Conservation (phyloP, 2,329 filamentous ascomycete species). For the Acarospora socialis region DNA sequence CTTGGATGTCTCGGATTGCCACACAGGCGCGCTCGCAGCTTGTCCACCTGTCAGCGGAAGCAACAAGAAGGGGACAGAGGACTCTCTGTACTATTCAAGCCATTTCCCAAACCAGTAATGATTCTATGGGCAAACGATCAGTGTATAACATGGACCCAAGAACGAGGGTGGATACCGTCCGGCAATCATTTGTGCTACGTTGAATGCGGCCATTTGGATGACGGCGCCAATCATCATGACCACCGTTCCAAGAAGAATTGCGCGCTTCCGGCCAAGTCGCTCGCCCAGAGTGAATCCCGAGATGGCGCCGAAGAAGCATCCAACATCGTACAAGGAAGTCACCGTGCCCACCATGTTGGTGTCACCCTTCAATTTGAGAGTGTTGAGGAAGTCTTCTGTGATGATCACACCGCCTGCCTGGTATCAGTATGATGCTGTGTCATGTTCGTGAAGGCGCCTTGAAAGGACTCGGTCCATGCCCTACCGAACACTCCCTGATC, state of each 20-base stretch:
- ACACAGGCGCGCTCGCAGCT: slow-evolving; percentile 35
- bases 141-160: too few species aligned
- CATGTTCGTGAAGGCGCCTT: neutral
- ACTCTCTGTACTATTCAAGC: too few species aligned
- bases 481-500: slow-evolving; percentile 40
- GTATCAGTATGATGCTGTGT: slow-evolving; percentile 3
- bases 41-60: too few species aligned
- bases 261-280: slow-evolving; percentile 11
- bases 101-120: too few species aligned
- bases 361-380: slow-evolving; percentile 30
- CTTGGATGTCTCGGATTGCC: slow-evolving; percentile 37
- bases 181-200: slow-evolving; percentile 31
- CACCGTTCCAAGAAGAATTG: slow-evolving; percentile 11
- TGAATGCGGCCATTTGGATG: slow-evolving; percentile 31
- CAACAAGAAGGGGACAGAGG: too few species aligned
- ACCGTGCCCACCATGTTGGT: slow-evolving; percentile 32
- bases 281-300: slow-evolving; percentile 13
- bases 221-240: slow-evolving; percentile 14
- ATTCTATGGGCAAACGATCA: too few species aligned
- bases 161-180: too few species aligned
- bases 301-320: slow-evolving; percentile 13
- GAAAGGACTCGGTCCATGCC: neutral
- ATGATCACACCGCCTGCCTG: slow-evolving; percentile 39
- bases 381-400: slow-evolving; percentile 37
- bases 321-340: slow-evolving; percentile 34